These are phyloP conservation scores for Eragrostis tef DNA, from an alignment of 202 grass and related monocot genomes.

Conservation along the genomic window DNA sequence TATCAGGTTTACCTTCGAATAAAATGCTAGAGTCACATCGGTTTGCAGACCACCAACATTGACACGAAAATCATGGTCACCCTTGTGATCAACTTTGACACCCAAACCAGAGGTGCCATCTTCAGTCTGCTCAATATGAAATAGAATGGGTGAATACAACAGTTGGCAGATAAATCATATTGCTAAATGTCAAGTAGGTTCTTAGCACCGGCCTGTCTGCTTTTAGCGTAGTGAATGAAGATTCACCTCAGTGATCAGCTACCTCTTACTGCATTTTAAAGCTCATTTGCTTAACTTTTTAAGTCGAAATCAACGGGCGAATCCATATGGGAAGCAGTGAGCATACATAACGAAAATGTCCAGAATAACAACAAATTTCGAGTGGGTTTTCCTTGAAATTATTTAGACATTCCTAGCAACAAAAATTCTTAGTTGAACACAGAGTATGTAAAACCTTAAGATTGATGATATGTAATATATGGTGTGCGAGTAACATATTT, in stretches of 20 bases:
- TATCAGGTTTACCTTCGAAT: slow-evolving; percentile 67
- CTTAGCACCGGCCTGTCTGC: background rate
- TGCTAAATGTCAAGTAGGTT: slow-evolving; percentile 19
- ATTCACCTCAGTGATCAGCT: background rate
- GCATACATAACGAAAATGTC: slow-evolving; percentile 15
- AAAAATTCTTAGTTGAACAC: background rate
- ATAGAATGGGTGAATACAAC: slow-evolving; percentile 31
- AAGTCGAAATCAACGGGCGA: background rate
- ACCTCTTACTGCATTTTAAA: background rate
- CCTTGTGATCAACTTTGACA: slow-evolving; percentile 67
- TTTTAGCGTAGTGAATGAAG: background rate
- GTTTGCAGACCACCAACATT: slow-evolving; percentile 79
- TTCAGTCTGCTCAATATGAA: slow-evolving; percentile 66
- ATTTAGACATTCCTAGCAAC: background rate
- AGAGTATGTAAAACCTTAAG: background rate
- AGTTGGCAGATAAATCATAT: background rate
- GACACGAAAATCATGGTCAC: slow-evolving; percentile 69
- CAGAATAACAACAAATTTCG: background rate
- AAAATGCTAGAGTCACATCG: slow-evolving; percentile 75
- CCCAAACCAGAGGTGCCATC: slow-evolving; percentile 65
- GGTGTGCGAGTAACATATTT: background rate
- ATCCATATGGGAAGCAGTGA: background rate
- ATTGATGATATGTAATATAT: background rate
- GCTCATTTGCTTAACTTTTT: slow-evolving; percentile 10
- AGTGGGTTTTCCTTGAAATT: slow-evolving; percentile 10